Evolutionary conservation across 345 rosid species (phyloP).

Genomic region (Corchorus olitorius): DNA sequence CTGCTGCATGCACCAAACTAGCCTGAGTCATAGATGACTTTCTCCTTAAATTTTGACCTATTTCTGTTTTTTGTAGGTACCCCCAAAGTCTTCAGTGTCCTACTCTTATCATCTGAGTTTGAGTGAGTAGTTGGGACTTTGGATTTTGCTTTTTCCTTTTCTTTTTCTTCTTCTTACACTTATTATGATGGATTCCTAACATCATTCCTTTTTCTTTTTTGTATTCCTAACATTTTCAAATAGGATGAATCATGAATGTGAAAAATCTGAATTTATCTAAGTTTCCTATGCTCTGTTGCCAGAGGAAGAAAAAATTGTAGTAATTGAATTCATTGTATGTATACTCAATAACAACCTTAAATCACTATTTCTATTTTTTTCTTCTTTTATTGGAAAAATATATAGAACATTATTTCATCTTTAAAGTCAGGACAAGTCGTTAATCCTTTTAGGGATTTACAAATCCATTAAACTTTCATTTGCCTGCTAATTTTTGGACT

Average conservation of each 20-base stretch:
- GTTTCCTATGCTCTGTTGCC: background rate
- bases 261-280: background rate
- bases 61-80: constrained; percentile 4
- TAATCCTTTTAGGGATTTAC: too few species aligned
- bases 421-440: too few species aligned
- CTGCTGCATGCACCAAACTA: background rate
- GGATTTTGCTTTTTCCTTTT: background rate
- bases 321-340: background rate
- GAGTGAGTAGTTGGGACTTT: background rate
- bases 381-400: background rate
- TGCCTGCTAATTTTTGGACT: too few species aligned
- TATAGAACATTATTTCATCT: too few species aligned
- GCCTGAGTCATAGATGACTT: background rate
- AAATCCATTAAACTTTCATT: too few species aligned
- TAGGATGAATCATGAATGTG: too few species aligned
- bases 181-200: background rate
- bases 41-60: background rate
- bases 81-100: background rate
- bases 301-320: background rate
- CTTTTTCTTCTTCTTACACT: background rate
- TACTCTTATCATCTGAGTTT: background rate
- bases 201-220: background rate
- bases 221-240: too few species aligned
- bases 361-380: background rate
- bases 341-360: background rate